Evolutionary conservation across 2,329 filamentous ascomycete genomes (phyloP).

Genomic region (Alternaria ventricosa): DNA sequence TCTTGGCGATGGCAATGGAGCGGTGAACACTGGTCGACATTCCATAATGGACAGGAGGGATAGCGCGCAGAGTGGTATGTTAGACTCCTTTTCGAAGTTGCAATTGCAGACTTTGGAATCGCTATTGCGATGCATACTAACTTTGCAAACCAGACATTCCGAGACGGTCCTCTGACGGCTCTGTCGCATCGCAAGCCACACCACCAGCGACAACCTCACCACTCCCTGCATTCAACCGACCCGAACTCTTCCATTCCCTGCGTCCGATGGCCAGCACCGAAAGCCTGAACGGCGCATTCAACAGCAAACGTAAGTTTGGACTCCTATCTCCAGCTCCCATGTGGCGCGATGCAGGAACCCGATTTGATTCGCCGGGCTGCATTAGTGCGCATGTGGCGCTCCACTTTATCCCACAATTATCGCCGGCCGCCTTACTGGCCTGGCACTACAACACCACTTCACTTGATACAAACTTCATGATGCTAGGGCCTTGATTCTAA

Average conservation of each 20-base stretch:
- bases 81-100: neutral
- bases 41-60: constrained; percentile 32
- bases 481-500: constrained; percentile 7
- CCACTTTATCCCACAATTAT: constrained; percentile 22
- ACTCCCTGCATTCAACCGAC: constrained; percentile 30
- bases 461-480: neutral
- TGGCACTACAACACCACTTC: constrained; percentile 6
- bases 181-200: constrained; percentile 24
- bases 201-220: constrained; percentile 20
- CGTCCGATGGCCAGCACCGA: constrained; percentile 34
- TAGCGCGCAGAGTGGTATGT: constrained; percentile 39
- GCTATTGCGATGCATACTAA: constrained; percentile 8
- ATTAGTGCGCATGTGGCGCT: constrained; percentile 17
- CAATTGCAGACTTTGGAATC: neutral
- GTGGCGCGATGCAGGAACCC: constrained; percentile 35
- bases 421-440: constrained; percentile 8
- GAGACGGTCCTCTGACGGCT: constrained; percentile 30
- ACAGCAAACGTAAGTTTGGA: constrained; percentile 33
- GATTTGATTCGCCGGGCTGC: constrained; percentile 24
- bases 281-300: constrained; percentile 28
- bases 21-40: constrained; percentile 35
- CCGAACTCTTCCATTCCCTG: constrained; percentile 30
- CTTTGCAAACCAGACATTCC: constrained; percentile 18
- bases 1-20: constrained; percentile 35
- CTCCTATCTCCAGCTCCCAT: constrained; percentile 15